These are phyloP conservation scores for Berberis vulgaris DNA, from an alignment of 164 flowering plant species.

Conservation along the genomic window DNA sequence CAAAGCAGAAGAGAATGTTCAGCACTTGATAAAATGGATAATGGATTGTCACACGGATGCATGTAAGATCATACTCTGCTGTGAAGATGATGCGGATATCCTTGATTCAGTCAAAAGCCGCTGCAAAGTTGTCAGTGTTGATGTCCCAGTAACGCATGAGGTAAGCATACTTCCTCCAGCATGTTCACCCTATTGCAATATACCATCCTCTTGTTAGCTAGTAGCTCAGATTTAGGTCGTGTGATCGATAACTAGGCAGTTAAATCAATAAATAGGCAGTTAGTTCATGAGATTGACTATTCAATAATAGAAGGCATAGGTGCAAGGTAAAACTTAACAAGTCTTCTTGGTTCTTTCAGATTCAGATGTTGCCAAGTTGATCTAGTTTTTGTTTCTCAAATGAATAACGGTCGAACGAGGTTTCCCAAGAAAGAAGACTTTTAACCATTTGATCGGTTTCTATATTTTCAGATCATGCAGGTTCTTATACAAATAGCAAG, in stretches of 20 bases:
- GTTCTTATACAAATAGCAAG: conserved; percentile 55
- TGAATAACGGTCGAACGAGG: no score
- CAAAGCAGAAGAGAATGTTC: conserved; percentile 47
- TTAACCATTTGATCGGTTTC: neutral
- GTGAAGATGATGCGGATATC: conserved; percentile 55
- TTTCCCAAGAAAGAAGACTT: no score
- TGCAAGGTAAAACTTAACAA: no score
- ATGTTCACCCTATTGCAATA: neutral
- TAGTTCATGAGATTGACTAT: no score
- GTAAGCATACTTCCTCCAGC: conserved; percentile 21
- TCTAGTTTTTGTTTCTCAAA: no score
- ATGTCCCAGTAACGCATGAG: conserved; percentile 62
- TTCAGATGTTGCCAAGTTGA: no score
- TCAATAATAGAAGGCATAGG: no score
- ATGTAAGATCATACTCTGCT: conserved; percentile 61
- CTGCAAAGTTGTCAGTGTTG: conserved; percentile 44
- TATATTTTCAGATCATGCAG: conserved; percentile 42
- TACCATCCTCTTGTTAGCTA: neutral
- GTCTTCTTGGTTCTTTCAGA: no score
- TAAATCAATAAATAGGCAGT: no score
- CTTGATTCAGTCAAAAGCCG: conserved; percentile 56
- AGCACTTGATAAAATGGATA: conserved; percentile 68
- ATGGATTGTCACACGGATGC: conserved; percentile 62
- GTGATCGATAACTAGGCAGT: no score
- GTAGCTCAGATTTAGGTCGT: no score